A percentile compares a stretch with the other conserved stretches of the same genome.
Evolutionary conservation across 495 filamentous ascomycete species (phyloP).

Genomic region (Penicillium parvum): DNA sequence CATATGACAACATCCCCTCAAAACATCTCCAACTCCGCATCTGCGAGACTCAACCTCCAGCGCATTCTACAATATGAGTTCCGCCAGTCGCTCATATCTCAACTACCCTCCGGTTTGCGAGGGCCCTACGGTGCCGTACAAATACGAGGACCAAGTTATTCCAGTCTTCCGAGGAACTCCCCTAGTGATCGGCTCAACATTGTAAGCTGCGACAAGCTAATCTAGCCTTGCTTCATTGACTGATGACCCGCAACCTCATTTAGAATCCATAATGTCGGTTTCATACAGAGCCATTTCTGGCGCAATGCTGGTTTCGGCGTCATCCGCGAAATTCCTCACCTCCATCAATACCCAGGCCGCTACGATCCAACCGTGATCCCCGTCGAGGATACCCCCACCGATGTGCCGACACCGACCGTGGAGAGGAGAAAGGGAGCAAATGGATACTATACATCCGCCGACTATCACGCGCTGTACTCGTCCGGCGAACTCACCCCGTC

Average conservation of each 20-base stretch:
- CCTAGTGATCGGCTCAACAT: constrained; percentile 45
- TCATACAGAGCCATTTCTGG: constrained; percentile 63
- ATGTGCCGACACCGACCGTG: constrained; percentile 25
- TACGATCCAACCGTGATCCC: constrained; percentile 87
- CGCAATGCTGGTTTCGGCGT: constrained; percentile 66
- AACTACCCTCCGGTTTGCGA: constrained; percentile 43
- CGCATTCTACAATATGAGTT: constrained; percentile 19
- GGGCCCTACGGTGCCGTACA: constrained; percentile 44
- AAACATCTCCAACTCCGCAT: constrained; percentile 5
- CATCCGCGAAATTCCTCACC: constrained; percentile 52
- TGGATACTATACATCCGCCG: constrained; percentile 64
- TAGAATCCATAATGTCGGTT: constrained; percentile 52
- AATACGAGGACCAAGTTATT: constrained; percentile 45
- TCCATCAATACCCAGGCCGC: constrained; percentile 57
- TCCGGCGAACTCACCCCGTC: constrained; percentile 65
- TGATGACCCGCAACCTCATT: not conserved
- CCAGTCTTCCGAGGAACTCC: constrained; percentile 51
- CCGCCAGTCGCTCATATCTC: constrained; percentile 23
- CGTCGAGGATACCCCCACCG: constrained; percentile 30
- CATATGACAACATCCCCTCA: constrained; percentile 12
- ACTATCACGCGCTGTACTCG: constrained; percentile 71
- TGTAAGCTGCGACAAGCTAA: constrained; percentile 32
- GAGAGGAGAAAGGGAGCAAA: constrained; percentile 31
- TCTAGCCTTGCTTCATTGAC: not conserved
- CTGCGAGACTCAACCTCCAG: not conserved